Conservation (phyloP, 306 rosid species). For the Trifolium fragiferum region DNA sequence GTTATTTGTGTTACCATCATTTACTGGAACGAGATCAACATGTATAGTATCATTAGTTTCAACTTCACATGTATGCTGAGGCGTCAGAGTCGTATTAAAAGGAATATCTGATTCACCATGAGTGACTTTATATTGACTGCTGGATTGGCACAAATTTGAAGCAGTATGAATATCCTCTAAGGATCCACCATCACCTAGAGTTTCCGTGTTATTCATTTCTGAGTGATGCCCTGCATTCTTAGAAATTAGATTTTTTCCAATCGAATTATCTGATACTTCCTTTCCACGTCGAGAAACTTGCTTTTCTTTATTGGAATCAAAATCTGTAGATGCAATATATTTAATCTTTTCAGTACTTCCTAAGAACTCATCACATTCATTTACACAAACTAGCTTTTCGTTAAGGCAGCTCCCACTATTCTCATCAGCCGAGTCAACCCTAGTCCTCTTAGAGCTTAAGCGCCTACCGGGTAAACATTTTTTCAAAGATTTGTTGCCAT, state of each 20-base stretch:
- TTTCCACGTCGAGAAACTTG: constrained; percentile 9
- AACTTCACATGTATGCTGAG: constrained; percentile 33
- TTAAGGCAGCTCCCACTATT: neutral
- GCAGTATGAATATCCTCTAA: constrained; percentile 41
- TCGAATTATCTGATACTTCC: constrained; percentile 43
- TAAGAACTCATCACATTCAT: constrained; percentile 43
- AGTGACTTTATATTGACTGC: constrained; percentile 34
- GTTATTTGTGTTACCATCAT: constrained; percentile 37
- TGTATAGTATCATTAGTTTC: constrained; percentile 17
- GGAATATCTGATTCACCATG: constrained; percentile 40
- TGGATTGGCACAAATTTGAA: constrained; percentile 40
- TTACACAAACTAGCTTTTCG: constrained; percentile 32
- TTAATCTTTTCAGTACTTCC: constrained; percentile 54
- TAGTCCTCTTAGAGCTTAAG: constrained; percentile 53
- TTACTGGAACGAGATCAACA: constrained; percentile 41
- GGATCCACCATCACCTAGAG: constrained; percentile 31
- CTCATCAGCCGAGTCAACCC: constrained; percentile 18
- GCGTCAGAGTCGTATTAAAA: constrained; percentile 25
- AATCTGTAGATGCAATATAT: neutral
- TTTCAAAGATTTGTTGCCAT: constrained; percentile 33
- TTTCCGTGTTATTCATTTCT: constrained; percentile 37
- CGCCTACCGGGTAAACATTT: constrained; percentile 24
- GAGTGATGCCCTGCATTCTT: constrained; percentile 35
- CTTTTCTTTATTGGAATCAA: too few relatives aligned
- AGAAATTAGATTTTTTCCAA: neutral